Evolutionary conservation across 2,329 filamentous ascomycete genomes (phyloP).

Genomic region (Aspergillus novofumigatus): DNA sequence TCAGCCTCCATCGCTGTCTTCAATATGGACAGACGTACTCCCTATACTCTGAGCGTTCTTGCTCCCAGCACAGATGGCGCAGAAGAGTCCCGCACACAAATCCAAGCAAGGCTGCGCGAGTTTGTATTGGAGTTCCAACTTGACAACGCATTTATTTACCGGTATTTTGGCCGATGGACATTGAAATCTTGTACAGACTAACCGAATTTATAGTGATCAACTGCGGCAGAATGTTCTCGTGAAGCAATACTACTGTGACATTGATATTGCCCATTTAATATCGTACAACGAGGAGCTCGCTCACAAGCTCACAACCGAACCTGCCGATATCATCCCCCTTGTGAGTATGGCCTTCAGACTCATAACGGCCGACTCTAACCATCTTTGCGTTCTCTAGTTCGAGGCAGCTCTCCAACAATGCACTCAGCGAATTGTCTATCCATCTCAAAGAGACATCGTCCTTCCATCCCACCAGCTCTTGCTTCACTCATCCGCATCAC

Average conservation of each 20-base stretch:
- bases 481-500: constrained; percentile 83
- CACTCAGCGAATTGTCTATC: constrained; percentile 89
- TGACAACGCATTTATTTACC: constrained; percentile 92
- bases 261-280: constrained; percentile 93
- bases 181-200: constrained; percentile 3
- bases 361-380: background rate
- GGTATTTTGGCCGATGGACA: constrained; percentile 49
- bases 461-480: constrained; percentile 92
- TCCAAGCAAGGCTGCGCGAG: constrained; percentile 76
- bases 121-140: constrained; percentile 93
- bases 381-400: constrained; percentile 56
- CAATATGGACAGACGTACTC: constrained; percentile 79
- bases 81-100: constrained; percentile 65
- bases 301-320: constrained; percentile 82
- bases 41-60: constrained; percentile 80
- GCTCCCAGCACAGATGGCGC: constrained; percentile 61
- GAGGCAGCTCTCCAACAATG: constrained; percentile 85
- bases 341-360: constrained; percentile 49
- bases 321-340: constrained; percentile 85
- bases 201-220: constrained; percentile 65
- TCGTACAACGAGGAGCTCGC: constrained; percentile 94
- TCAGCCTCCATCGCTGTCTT: constrained; percentile 16
- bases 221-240: constrained; percentile 90
- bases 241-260: constrained; percentile 92
- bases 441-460: constrained; percentile 61